Evolutionary conservation across 495 filamentous ascomycete genomes (phyloP).

Genomic region (Trichodelitschia bisporula): DNA sequence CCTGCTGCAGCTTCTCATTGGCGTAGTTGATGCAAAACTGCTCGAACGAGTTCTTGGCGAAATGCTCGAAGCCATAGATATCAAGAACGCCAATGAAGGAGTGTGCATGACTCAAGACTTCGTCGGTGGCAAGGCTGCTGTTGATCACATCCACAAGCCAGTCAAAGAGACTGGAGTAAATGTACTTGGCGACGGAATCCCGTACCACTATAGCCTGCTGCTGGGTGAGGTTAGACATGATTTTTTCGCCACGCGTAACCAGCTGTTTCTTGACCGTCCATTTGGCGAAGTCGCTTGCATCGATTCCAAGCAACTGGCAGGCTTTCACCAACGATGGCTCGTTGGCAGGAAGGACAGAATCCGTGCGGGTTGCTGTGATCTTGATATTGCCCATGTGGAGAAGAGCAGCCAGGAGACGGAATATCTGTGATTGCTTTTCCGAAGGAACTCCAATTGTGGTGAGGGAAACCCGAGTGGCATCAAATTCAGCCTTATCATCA

Average conservation of each 20-base stretch:
- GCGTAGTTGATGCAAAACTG: slow-evolving; percentile 99
- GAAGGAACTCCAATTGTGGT: slow-evolving; percentile 66
- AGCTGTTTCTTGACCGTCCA: slow-evolving; percentile 99
- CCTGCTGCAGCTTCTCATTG: slow-evolving; percentile 97
- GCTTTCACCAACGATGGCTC: slow-evolving; percentile 67
- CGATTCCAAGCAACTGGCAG: slow-evolving; percentile 70
- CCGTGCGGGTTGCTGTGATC: slow-evolving; percentile 70
- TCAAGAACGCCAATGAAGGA: slow-evolving; percentile 98
- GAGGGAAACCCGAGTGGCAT: slow-evolving; percentile 64
- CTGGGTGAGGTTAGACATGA: slow-evolving; percentile 83
- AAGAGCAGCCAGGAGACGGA: slow-evolving; percentile 74
- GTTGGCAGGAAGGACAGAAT: slow-evolving; percentile 53
- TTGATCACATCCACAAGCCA: slow-evolving; percentile 97
- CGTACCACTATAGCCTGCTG: slow-evolving; percentile 86
- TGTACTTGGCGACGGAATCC: slow-evolving; percentile 95
- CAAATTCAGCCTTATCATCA: slow-evolving; percentile 86
- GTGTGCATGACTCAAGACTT: slow-evolving; percentile 52
- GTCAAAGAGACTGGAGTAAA: slow-evolving; percentile 96
- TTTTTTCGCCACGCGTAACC: slow-evolving; percentile 90
- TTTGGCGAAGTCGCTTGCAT: slow-evolving; percentile 71
- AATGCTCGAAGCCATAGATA: slow-evolving; percentile 99
- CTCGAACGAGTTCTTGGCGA: slow-evolving; percentile 98
- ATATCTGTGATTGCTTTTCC: slow-evolving; percentile 56
- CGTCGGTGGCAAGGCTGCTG: slow-evolving; percentile 63
- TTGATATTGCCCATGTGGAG: slow-evolving; percentile 92